Conservation (phyloP, 2,329 filamentous ascomycete genomes). For the Diplodia sapinea region DNA sequence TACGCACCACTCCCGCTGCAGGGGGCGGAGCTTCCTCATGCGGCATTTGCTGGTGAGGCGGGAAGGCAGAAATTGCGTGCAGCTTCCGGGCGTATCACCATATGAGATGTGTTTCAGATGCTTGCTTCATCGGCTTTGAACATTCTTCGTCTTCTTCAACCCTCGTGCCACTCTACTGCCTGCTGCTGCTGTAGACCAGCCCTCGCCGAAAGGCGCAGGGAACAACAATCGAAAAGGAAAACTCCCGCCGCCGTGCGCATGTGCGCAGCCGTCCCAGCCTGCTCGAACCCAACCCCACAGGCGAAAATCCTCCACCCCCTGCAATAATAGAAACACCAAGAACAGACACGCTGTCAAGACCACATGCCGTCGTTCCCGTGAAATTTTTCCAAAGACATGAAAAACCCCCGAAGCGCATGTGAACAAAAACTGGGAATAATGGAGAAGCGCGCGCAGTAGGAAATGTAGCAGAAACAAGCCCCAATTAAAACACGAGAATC, state of each 20-base stretch:
- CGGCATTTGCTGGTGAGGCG: constrained; percentile 15
- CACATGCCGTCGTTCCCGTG: constrained; percentile 27
- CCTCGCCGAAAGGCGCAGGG: constrained; percentile 1
- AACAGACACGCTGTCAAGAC: constrained; percentile 23
- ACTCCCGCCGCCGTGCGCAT: neutral
- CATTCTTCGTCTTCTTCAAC: constrained; percentile 14
- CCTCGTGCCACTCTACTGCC: neutral
- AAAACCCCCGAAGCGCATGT: constrained; percentile 3
- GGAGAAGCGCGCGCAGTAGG: constrained; percentile 9
- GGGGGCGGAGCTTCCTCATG: constrained; percentile 9
- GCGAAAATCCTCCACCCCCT: constrained; percentile 1
- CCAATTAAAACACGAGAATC: constrained; percentile 27
- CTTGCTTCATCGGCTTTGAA: constrained; percentile 25
- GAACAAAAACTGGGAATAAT: constrained; percentile 20
- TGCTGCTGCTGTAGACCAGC: constrained; percentile 14
- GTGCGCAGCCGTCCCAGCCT: neutral
- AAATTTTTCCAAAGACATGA: constrained; percentile 20
- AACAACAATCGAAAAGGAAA: constrained; percentile 3
- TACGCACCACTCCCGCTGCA: constrained; percentile 27
- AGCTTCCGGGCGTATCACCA: constrained; percentile 3
- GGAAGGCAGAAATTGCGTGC: constrained; percentile 10
- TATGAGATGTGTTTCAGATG: constrained; percentile 15
- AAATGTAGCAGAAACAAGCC: constrained; percentile 20
- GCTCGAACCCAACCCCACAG: constrained; percentile 6
- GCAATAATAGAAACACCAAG: constrained; percentile 13